Conservation (phyloP, 805 yeast species). For the Teunomyces gatunensis region DNA sequence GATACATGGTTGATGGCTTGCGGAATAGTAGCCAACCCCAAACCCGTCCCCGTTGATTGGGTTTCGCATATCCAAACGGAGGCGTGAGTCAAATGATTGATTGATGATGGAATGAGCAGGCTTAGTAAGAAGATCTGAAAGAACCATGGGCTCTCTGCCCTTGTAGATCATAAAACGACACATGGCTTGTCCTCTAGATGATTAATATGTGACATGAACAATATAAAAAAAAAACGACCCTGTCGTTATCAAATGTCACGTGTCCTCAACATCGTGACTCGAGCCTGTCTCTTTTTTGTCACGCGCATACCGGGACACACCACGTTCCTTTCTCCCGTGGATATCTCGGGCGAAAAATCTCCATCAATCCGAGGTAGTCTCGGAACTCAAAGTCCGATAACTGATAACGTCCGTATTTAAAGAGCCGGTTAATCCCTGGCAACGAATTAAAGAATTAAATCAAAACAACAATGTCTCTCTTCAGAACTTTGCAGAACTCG, state of each 20-base stretch:
- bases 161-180: constrained; percentile 91
- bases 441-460: not conserved
- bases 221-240: not conserved
- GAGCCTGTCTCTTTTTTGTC: not conserved
- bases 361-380: not conserved
- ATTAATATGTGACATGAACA: not conserved
- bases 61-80: constrained; percentile 81
- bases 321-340: constrained; percentile 2
- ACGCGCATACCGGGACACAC: not conserved
- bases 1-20: constrained; percentile 74
- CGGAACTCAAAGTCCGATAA: constrained; percentile 2
- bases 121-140: constrained; percentile 82
- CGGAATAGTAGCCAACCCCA: constrained; percentile 86
- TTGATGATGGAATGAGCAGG: constrained; percentile 98
- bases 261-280: not conserved
- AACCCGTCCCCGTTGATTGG: constrained; percentile 99
- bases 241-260: not conserved
- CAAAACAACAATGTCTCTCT: constrained; percentile 28
- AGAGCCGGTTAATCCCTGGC: not conserved
- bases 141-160: constrained; percentile 82
- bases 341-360: not conserved
- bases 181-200: constrained; percentile 44
- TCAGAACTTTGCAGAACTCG: constrained; percentile 40
- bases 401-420: not conserved
- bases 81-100: constrained; percentile 88